Evolutionary conservation across 2,329 filamentous ascomycete genomes (phyloP), one percentile per base, ranked within the genome.

Genomic region (Claviceps spartinae): DNA sequence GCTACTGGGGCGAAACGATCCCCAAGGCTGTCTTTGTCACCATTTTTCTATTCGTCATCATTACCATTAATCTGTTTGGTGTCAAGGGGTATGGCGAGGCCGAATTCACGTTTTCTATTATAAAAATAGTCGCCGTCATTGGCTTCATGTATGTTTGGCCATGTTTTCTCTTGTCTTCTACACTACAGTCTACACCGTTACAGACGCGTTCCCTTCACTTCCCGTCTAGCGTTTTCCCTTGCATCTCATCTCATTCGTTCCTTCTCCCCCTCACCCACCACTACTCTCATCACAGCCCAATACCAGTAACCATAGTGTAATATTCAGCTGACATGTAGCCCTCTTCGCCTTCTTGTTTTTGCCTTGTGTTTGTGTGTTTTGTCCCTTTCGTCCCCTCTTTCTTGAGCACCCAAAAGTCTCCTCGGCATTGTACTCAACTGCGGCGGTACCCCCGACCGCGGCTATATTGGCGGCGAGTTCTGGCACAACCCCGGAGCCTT

Each of bases 81-180:
- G 85, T 96, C 56, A 86, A 85, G 62, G 87, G 85, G 26, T 95
- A 94, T 59, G 89, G 88, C 61, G 89, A 95, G 67, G 88, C 87
- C 16, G 89, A 95, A 62, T 95, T 95, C 59, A 72, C 89, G 52
- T 93, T 95, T 63, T 85, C 87, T 36, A 81, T 90, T 50, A 73
- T 96, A 70, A 96, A 96, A 65, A 81, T 96, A 49, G 74, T 84
- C 43, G 88, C 90, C 34, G 82, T 95, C 7, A 83, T 95, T 57
- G 88, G 86, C 49, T 95, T 94, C 69, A 90, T 95, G 83, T 86
- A 68, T 71, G 81, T 69, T 30, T 38, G 26, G 4, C 11, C 6
- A 16, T 46, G 13, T 26, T 43, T 43, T 22, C 7, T 20, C 20
- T 30, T 30, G 8, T 30, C 26, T 30, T 30, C 26, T 9, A 4